Base-by-base conservation (phyloP, 2,329 filamentous ascomycete genomes). In the Aspergillus pseudoglaucus region DNA sequence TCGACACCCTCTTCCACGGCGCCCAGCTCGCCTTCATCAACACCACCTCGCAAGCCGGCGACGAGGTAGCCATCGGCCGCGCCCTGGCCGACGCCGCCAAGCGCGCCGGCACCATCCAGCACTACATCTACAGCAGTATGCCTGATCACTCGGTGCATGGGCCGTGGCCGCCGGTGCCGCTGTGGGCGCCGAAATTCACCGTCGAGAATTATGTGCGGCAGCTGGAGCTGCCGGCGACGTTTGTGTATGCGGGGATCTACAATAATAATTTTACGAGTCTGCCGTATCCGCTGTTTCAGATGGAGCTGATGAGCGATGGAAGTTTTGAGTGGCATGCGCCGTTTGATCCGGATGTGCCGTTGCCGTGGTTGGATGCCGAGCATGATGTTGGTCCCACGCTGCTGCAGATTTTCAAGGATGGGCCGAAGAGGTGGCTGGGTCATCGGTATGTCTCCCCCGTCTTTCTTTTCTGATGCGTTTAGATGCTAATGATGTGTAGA, bases 241-340 rank as follows among this genome's bases (percentile, higher is more conserved):
- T 95, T 67, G 85, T 96, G 55, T 96, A 96, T 69, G 89, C 90
- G 8, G 93, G 91, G 50, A 96, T 96, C 60, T 98, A 97, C 76
- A 95, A 97, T 77, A 97, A 97, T 72, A 97, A 98, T 67, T 98
- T 97, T 71, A 97, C 91, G 25, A 93, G 88, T 42, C 77, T 96
- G 27, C 83, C 83, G 1, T 97, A 95, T 63, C 93, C 93, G 1
- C 78, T 97, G 3, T 97, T 97, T 73, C 93, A 90, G 71, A 95
- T 96, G 87, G 89, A 94, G 54, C 74, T 95, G 42, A 84, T 89
- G 68, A 68, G 76, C 1, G 89, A 96, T 59, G 90, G 88, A 15
- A 90, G 87, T 46, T 96, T 96, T 65, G 75, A 85, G 49, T 97
- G 93, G 93, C 84, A 89, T 63, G 91, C 91, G 1, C 93, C 93